Evolutionary conservation across 2,329 filamentous ascomycete genomes (phyloP), one percentile per base, ranked within the genome.

Genomic region (Torrubiellomyces zombiae): DNA sequence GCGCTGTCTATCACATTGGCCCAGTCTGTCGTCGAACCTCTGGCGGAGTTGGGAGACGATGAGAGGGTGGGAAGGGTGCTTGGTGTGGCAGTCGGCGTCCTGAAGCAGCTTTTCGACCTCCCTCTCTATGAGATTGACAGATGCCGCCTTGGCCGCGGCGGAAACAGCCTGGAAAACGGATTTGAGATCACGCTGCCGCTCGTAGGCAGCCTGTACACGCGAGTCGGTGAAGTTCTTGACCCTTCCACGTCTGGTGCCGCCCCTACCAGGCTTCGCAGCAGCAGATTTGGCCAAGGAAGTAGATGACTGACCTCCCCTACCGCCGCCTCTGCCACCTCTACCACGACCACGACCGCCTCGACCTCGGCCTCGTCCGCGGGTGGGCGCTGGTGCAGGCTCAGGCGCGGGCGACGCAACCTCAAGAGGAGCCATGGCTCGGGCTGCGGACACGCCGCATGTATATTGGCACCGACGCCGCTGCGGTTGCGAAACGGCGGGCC

Each of bases 181-280:
- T 45, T 75, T 75, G 38, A 80, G 56, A 37, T 75, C 64, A 35
- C 74, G 60, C 42, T 74, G 67, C 27, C 75, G 69, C 43, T 71
- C 66, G 35, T 67, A 64, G 28, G 60, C 58, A 25, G 64, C 65
- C 42, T 71, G 67, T 26, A 63, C 58, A 33, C 56, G 59, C 32
- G 56, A 50, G 33, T 64, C 58, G 31, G 56, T 50, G 38, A 67
- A 69, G 37, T 58, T 58, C 49, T 70, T 70, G 44, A 61, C 58
- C 28, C 63, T 60, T 31, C 60, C 60, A 33, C 60, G 56, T 30
- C 59, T 46, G 33, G 44, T 45, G 34, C 47, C 48, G 22, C 48
- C 47, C 28, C 50, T 43, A 25, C 48, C 46, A 20, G 49, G 41
- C 32, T 56, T 59, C 27, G 42, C 34, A 23, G 44, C 29, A 31